A percentile compares a stretch with the other conserved stretches of the same genome.
Conservation (phyloP, 129 eudicot species). For the Lonicera japonica region DNA sequence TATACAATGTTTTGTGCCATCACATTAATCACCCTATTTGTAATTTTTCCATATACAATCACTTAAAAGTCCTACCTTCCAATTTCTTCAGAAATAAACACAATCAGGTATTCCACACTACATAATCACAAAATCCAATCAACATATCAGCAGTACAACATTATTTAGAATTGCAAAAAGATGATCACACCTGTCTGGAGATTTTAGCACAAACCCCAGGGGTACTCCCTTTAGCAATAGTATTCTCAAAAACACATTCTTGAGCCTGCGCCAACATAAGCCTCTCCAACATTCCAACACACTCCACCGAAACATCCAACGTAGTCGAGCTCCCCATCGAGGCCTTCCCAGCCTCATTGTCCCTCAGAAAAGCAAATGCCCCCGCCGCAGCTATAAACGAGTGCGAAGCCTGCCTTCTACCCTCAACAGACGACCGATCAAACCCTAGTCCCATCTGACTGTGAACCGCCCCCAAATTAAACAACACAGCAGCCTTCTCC, state of each 20-base stretch:
- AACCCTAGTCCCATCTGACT: constrained; percentile 77
- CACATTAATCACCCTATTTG: too few relatives aligned
- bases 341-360: constrained; percentile 72
- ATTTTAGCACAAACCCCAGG: constrained; percentile 89
- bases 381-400: constrained; percentile 86
- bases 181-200: constrained; percentile 62
- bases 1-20: too few relatives aligned
- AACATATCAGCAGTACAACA: too few relatives aligned
- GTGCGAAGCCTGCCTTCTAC: constrained; percentile 73
- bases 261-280: constrained; percentile 99
- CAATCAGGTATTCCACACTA: too few relatives aligned
- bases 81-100: too few relatives aligned
- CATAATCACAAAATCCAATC: too few relatives aligned
- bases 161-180: too few relatives aligned
- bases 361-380: constrained; percentile 80
- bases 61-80: too few relatives aligned
- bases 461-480: constrained; percentile 89
- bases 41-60: too few relatives aligned
- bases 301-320: constrained; percentile 80
- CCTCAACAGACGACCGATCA: constrained; percentile 72
- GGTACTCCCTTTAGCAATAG: constrained; percentile 85
- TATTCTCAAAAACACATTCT: constrained; percentile 91
- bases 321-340: constrained; percentile 65
- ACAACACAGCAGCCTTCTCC: constrained; percentile 89
- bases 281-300: constrained; percentile 96